Conservation (phyloP, 2,329 filamentous ascomycete genomes). For the Penicillium sp. region DNA sequence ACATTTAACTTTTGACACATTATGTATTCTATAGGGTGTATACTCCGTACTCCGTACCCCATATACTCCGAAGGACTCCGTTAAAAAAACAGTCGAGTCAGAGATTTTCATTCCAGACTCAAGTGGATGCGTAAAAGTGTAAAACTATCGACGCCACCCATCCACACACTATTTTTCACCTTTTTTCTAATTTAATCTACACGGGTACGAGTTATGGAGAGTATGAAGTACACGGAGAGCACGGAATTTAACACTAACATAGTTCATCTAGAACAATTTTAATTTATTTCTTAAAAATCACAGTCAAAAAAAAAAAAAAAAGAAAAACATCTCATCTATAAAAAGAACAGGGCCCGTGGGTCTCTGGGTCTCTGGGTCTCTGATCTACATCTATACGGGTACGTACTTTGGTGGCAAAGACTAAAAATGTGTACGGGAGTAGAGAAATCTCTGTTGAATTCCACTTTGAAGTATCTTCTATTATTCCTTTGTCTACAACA, state of each 20-base stretch:
- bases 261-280: not conserved
- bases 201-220: not conserved
- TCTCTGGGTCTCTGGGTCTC: conserved; percentile 8
- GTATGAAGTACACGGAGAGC: not conserved
- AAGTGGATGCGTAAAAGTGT: conserved; percentile 5
- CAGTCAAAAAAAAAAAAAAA: not conserved
- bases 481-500: not conserved
- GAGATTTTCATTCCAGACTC: conserved; percentile 5
- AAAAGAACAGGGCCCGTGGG: conserved; percentile 7
- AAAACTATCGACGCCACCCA: conserved; percentile 11
- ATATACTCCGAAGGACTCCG: not conserved
- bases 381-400: not conserved
- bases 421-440: not conserved
- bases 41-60: not conserved
- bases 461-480: no score
- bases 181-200: not conserved
- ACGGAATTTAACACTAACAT: no score
- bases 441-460: not conserved
- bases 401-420: not conserved
- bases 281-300: not conserved
- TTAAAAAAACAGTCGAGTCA: not conserved
- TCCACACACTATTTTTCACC: not conserved
- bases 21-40: no score
- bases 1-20: not conserved
- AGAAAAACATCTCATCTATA: not conserved